phyloP scores from a whole-genome alignment of 2,329 filamentous ascomycete genomes.

The Exophiala aquamarina region DNA sequence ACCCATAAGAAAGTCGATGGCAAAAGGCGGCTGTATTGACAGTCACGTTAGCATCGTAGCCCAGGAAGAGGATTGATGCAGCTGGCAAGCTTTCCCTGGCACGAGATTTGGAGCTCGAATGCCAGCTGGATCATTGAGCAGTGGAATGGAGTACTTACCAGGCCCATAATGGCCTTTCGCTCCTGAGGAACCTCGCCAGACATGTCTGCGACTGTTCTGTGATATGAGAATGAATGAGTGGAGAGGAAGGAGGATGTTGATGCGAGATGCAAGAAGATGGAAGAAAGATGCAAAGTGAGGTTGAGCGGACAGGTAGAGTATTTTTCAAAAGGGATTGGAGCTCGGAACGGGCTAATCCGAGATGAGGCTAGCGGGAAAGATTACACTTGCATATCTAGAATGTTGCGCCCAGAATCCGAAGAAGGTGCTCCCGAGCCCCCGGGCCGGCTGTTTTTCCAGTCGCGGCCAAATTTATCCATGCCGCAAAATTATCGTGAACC shows the following conservation, averaged over 20 bases:
- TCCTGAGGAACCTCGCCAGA: constrained; percentile 49
- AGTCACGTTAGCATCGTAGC: background rate
- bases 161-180: constrained; percentile 54
- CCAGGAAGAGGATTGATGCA: no score
- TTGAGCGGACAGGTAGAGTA: constrained; percentile 32
- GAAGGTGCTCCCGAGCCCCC: constrained; percentile 3
- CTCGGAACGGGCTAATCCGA: constrained; percentile 18
- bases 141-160: constrained; percentile 2
- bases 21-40: constrained; percentile 1
- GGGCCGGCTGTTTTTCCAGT: background rate
- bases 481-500: no score
- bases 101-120: no score
- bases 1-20: constrained; percentile 90
- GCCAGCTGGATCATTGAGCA: constrained; percentile 1
- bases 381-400: background rate
- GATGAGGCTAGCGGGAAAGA: constrained; percentile 5
- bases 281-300: constrained; percentile 35
- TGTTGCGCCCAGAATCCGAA: background rate
- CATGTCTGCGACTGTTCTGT: constrained; percentile 41
- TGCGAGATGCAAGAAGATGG: constrained; percentile 35
- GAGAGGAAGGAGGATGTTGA: constrained; percentile 37
- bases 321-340: constrained; percentile 23
- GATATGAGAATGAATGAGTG: constrained; percentile 33
- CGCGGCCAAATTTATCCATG: no score
- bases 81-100: no score